Base-by-base conservation (phyloP, 257 asterid species). In the Striga asiatica region DNA sequence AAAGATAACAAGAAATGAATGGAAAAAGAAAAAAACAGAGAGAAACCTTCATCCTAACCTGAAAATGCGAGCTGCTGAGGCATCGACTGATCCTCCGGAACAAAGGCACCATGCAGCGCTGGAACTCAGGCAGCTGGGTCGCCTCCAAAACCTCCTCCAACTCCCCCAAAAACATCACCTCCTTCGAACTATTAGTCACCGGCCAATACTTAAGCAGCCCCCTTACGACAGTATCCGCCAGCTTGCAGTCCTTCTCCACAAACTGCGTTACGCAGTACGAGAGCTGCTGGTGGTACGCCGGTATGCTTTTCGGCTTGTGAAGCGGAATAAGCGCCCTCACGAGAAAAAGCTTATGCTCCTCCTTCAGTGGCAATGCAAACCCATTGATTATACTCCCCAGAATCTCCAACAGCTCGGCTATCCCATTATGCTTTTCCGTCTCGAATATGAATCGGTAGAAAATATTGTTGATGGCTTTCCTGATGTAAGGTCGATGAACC, bases 341-440 rank as follows among this genome's bases (percentile, higher is more conserved):
- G 4, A 80, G 89, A 62, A 82, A 85, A 39, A 85, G 78, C 37
- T 82, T 82, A 72, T 85, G 95, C 65, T 82, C 89, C 58, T 85
- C 95, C 64, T 80, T 82, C 62, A 85, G 60, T 14, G 89, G 93
- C 76, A 85, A 62, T 0, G 93, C 88, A 50, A 82, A 82, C 39
- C 93, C 95, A 56, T 82, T 85, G 48, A 85, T 82, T 46, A 82
- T 80, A 58, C 95, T 80, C 23, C 95, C 95, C 79, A 85, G 64
- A 20, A 82, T 82, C 60, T 82, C 93, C 67, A 85, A 60, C 34
- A 80, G 83, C 66, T 82, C 93, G 0, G 89, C 89, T n/a, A 85
- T 78, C 39, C 95, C 93, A 18, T 82, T 82, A 53, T 82, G 89
- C 72, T 80, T 82, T 75, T 82, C 89, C 6, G 85, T 82, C 69